A percentile compares a stretch with the other conserved stretches of the same genome.
Conservation (phyloP, 1,139 yeast genomes). For the Sugiyamaella japonica region DNA sequence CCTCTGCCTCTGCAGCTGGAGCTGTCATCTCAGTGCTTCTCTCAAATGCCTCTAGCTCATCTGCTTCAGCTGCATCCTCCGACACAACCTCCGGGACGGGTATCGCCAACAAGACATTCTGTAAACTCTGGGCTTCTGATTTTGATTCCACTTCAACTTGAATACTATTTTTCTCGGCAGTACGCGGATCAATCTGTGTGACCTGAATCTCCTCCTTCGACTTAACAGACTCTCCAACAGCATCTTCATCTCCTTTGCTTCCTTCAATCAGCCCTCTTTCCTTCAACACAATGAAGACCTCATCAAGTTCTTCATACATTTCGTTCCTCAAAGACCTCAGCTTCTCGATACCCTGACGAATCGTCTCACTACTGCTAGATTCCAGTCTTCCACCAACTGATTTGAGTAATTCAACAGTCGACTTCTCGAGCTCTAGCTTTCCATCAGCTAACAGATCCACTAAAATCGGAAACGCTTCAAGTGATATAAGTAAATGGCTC, state of each 20-base stretch:
- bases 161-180: too few relatives aligned
- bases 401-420: neutral
- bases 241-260: neutral
- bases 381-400: constrained; percentile 11
- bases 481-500: constrained; percentile 10
- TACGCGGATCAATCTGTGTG: too few relatives aligned
- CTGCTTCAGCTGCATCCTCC: too few relatives aligned
- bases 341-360: neutral
- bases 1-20: neutral
- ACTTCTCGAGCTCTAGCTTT: neutral
- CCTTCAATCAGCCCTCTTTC: constrained; percentile 6
- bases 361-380: neutral
- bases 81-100: too few relatives aligned
- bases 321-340: neutral
- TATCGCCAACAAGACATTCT: too few relatives aligned
- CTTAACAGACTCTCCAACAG: neutral
- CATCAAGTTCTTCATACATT: neutral
- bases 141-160: too few relatives aligned
- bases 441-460: constrained; percentile 3
- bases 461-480: constrained; percentile 19
- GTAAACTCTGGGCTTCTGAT: too few relatives aligned
- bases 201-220: too few relatives aligned
- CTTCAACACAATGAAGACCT: neutral
- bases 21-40: too few relatives aligned
- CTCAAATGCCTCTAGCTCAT: too few relatives aligned